Conservation (phyloP, 441 rosid genomes). For the Jatropha multifida region DNA sequence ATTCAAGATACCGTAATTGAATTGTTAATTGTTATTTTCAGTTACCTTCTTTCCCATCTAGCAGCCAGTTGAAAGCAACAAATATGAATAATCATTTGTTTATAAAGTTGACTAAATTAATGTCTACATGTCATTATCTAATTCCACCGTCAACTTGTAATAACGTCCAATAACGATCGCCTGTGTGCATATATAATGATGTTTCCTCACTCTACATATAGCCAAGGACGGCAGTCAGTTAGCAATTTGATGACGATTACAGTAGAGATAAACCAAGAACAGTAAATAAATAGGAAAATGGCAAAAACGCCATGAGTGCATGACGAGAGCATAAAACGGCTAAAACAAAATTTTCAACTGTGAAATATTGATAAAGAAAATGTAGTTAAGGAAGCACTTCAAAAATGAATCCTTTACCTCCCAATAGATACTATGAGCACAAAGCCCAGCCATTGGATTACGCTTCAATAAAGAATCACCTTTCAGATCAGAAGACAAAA, state of each 20-base stretch:
- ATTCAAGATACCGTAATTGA: no score
- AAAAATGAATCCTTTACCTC: neutral
- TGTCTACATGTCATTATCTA: neutral
- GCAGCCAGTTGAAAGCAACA: neutral
- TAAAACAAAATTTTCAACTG: neutral
- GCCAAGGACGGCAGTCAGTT: no score
- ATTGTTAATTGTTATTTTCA: no score
- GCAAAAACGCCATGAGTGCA: neutral
- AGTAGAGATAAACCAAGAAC: neutral
- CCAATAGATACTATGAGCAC: neutral
- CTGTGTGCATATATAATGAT: no score
- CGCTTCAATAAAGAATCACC: neutral
- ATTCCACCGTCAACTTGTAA: neutral
- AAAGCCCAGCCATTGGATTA: conserved; percentile 16
- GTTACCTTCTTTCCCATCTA: no score
- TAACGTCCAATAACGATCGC: neutral
- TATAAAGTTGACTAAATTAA: neutral
- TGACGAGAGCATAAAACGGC: conserved; percentile 20
- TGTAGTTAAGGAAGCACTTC: neutral
- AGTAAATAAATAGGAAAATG: neutral
- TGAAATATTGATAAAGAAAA: neutral
- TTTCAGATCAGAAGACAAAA: neutral
- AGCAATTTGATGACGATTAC: neutral
- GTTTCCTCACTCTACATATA: no score
- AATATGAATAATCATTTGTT: neutral